Base-by-base conservation (phyloP, 352 stramenopile genomes). In the Phytopythium litorale region DNA sequence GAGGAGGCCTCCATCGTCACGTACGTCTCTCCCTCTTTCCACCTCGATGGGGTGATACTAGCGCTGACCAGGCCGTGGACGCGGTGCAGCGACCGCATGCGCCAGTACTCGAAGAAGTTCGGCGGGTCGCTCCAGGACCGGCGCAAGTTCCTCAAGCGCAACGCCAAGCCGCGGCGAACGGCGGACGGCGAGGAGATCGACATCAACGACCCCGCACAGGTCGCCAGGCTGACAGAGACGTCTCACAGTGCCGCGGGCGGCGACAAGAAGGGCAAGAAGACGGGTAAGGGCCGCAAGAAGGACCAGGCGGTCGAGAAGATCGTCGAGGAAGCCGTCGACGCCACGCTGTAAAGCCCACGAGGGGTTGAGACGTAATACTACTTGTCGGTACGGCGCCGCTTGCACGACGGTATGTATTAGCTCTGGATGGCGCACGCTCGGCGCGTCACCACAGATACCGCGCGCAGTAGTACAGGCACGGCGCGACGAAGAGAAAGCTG, bases 21-120 rank as follows among this genome's bases (percentile, higher is more conserved):
- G 84, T 93, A 74, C 56, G 80, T 72, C 35, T 19, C 53, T 42
- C 9, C 18, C 48, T 5, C 25, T 42, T 3, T 25, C 60, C 23
- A 48, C 4, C n/a, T 23, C 7, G 18, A 28, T 18, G 33, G 9
- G n/a, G n/a, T n/a, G n/a, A n/a, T n/a, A n/a, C n/a, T 28, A 13
- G 3, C 18, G 50, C 7, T 42, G 21, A 42, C 2, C 18, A 11
- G 2, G 15, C 58, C 32, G 16, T 43, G 42, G 9, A 37, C 1
- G 11, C 3, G 2, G 16, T 53, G 18, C 46, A 93, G 84, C 5
- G 80, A 91, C 21, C 81, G 82, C 4, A 80, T 92, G 59, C 77
- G 82, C 42, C 68, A 89, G 61, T 88, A 94, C 66, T 91, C 85
- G 50, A 84, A 76, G 68, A 89, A 89, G 45, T 64, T 94, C 48